Evolutionary conservation across 441 rosid species (phyloP).

Genomic region (Macaranga tanarius): DNA sequence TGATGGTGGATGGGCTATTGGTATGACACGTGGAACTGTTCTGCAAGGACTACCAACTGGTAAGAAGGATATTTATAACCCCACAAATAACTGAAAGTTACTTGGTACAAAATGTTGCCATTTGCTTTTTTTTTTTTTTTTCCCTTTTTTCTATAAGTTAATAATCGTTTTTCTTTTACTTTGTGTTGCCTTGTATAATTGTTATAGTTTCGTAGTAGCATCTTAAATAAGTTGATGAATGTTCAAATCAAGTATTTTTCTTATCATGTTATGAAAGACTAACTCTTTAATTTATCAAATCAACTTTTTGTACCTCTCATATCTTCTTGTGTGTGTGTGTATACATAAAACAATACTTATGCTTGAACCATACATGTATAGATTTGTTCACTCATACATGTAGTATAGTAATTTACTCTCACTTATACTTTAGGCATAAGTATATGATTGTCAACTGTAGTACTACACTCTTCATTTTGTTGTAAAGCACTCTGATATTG

Average conservation of each 20-base stretch:
- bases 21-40: constrained; percentile 90
- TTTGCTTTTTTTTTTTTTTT: neutral
- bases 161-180: neutral
- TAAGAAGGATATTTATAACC: constrained; percentile 30
- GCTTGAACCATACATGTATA: no score
- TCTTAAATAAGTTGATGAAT: neutral
- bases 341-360: neutral
- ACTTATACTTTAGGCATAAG: neutral
- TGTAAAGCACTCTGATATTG: no score
- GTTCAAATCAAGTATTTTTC: neutral
- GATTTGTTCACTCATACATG: neutral
- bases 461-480: neutral
- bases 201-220: neutral
- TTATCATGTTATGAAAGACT: neutral
- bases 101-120: neutral
- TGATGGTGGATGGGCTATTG: constrained; percentile 74
- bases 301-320: neutral
- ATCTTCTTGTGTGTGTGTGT: neutral
- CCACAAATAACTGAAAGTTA: constrained; percentile 10
- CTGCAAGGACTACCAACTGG: constrained; percentile 79
- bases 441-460: neutral
- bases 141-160: neutral
- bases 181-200: neutral
- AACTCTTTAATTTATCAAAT: neutral
- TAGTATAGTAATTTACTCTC: no score